Base-by-base conservation (phyloP, 2,329 filamentous ascomycete genomes). In the Sarocladium brachiariae region DNA sequence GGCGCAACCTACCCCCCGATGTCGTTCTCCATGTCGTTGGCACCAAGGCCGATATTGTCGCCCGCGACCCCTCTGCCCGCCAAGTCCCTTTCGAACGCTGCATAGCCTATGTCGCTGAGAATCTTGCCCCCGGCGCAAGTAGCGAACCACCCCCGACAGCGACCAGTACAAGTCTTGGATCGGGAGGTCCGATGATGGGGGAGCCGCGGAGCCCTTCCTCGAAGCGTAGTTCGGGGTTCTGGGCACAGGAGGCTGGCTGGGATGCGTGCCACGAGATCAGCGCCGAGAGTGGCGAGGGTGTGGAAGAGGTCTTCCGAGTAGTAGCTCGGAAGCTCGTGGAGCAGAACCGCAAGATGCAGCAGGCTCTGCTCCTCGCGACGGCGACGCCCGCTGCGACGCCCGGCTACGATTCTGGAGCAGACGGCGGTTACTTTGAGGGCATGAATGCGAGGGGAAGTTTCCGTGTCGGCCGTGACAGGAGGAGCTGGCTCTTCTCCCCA, bases 221-320 rank as follows among this genome's bases (percentile, higher is more conserved):
- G 43, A 85, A 85, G 65, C 74, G 82, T 37, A 86, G 81, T 60
- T 86, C 81, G 33, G 86, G 86, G 2, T 89, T 90, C 69, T 96
- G 91, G 91, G 89, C 86, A 19, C 88, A 93, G 65, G 91, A 96
- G 63, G 83, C 90, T 5, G 90, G 91, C 49, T 97, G 92, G 91
- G 91, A 96, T 62, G 95, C 90, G 55, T 97, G 92, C 66, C 93
- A 97, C 67, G 93, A 99, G 71, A 92, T 99, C 63, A 91, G 85
- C 58, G 91, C 92, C 45, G 92, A 95, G 73, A 90, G 86, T 61
- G 91, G 91, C 51, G 91, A 96, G 72, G 92, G 92, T 16, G 91
- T 99, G 16, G 93, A 97, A 59, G 93, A 97, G 68, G 90, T 99
- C 0, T 97, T 97, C 61, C 80, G 92, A 18, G 79, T 82, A 37